phyloP scores from a whole-genome alignment of 208 protist species.

The Entamoeba moshkovskii region DNA sequence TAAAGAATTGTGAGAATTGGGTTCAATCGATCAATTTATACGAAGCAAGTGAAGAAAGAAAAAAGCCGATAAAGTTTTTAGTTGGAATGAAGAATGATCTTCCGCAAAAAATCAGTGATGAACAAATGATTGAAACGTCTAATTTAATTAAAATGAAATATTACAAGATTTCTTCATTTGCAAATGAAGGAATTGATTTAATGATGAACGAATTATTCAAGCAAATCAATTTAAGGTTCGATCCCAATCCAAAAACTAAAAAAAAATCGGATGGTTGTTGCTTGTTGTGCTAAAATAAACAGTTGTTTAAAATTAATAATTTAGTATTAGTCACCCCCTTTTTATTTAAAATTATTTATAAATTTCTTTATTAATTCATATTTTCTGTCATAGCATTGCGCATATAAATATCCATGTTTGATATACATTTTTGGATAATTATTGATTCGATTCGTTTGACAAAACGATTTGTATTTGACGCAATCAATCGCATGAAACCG shows the following conservation, averaged over 20 bases:
- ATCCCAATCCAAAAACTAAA: neutral
- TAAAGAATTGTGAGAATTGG: neutral
- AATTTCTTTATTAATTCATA: no score
- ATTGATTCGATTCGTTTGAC: no score
- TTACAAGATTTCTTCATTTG: neutral
- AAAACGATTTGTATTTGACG: no score
- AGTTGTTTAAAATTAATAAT: no score
- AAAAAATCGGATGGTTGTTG: neutral
- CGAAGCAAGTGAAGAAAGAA: neutral
- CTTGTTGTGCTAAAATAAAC: neutral
- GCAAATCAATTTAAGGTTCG: neutral
- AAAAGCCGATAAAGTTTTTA: neutral
- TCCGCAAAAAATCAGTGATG: neutral
- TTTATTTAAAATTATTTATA: no score
- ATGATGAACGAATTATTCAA: neutral
- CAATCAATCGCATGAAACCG: no score
- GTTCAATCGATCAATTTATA: neutral
- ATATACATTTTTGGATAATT: no score
- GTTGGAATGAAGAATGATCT: neutral
- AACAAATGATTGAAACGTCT: neutral
- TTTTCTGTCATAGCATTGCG: no score
- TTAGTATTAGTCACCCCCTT: no score
- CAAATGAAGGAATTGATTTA: neutral
- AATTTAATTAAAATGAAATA: neutral
- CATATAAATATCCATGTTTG: no score